These are phyloP conservation scores for Lentinula edodes DNA, from an alignment of 768 basidiomycete species.

Conservation along the genomic window DNA sequence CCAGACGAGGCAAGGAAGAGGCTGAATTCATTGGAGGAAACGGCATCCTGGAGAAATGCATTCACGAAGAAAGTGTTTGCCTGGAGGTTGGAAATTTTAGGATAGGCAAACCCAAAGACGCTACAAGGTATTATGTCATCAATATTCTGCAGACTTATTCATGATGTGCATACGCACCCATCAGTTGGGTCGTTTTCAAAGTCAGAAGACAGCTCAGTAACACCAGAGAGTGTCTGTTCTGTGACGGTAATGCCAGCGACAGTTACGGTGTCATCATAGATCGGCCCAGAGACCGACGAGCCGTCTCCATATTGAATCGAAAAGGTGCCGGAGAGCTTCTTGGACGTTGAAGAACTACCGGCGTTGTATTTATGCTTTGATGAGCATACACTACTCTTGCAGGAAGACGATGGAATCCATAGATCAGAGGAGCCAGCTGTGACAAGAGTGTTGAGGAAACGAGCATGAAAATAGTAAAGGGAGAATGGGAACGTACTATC, in stretches of 20 bases:
- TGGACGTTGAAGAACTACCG: constrained; percentile 21
- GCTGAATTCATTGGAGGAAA: constrained; percentile 32
- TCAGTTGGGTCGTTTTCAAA: constrained; percentile 17
- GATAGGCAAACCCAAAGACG: constrained; percentile 31
- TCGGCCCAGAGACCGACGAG: constrained; percentile 29
- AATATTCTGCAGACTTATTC: too few relatives aligned
- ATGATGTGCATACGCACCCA: neutral
- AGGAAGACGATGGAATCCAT: constrained; percentile 26
- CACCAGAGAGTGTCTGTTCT: constrained; percentile 26
- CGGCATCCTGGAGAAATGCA: constrained; percentile 26
- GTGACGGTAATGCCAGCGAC: constrained; percentile 15
- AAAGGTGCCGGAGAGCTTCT: constrained; percentile 25
- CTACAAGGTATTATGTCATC: neutral
- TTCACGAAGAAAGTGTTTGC: constrained; percentile 33
- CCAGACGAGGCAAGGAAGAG: constrained; percentile 35
- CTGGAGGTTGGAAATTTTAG: constrained; percentile 24
- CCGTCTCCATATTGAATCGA: constrained; percentile 40
- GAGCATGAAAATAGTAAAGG: too few relatives aligned
- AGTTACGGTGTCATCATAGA: constrained; percentile 29
- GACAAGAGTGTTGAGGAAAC: too few relatives aligned
- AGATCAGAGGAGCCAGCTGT: constrained; percentile 28
- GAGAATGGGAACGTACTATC: constrained; percentile 23
- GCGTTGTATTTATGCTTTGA: constrained; percentile 25
- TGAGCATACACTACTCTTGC: constrained; percentile 22
- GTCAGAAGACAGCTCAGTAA: constrained; percentile 24